Conservation (phyloP, 2,329 filamentous ascomycete species). For the Triangularia verruculosa region DNA sequence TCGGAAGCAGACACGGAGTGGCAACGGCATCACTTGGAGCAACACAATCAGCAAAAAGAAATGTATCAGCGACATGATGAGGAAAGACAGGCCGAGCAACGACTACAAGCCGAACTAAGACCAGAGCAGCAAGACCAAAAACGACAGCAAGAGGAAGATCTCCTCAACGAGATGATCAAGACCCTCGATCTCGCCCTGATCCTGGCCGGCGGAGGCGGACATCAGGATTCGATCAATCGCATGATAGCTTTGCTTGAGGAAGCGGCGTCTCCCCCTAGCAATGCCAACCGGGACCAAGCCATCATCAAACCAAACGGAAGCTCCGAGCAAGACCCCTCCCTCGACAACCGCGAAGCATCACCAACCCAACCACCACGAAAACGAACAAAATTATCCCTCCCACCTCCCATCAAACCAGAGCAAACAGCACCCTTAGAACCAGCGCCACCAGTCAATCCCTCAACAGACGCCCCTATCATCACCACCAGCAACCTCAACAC, state of each 20-base stretch:
- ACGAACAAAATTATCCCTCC: background rate
- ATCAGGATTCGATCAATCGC: constrained; percentile 34
- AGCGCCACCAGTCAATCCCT: background rate
- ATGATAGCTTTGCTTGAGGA: constrained; percentile 51
- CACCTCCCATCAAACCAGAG: background rate
- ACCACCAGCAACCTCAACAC: background rate
- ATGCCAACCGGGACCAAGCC: constrained; percentile 22
- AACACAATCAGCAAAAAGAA: background rate
- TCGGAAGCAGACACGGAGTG: background rate
- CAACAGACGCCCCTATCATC: background rate
- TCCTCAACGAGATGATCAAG: constrained; percentile 58
- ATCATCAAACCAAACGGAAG: background rate
- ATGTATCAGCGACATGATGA: no score
- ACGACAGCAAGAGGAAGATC: background rate
- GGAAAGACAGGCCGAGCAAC: no score
- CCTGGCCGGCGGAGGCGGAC: constrained; percentile 62
- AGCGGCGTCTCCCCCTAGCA: constrained; percentile 45
- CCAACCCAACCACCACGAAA: background rate
- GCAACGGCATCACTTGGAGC: background rate
- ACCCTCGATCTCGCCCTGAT: constrained; percentile 75
- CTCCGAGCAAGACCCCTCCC: background rate
- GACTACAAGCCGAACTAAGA: background rate
- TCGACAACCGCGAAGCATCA: background rate
- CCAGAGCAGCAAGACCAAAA: background rate
- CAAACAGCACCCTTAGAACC: no score